phyloP scores from a whole-genome alignment of 108 stramenopile species.

The Pseudonitzschia pungens region DNA sequence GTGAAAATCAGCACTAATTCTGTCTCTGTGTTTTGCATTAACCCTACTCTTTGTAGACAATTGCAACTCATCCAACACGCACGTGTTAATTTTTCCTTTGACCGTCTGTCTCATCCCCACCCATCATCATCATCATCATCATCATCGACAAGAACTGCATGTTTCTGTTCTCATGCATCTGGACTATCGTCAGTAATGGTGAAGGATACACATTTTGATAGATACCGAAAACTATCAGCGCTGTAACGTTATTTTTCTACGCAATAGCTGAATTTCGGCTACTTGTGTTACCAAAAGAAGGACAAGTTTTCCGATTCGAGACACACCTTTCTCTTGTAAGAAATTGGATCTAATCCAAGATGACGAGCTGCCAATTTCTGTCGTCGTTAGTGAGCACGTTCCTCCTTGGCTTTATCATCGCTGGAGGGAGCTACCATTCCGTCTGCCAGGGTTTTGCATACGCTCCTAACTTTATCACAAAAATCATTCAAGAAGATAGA shows the following conservation, averaged over 20 bases:
- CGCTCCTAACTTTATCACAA: constrained; percentile 89
- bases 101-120: background rate
- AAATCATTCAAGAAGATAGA: constrained; percentile 71
- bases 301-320: background rate
- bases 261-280: too few species aligned
- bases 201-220: background rate
- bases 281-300: background rate
- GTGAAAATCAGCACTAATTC: too few species aligned
- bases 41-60: background rate
- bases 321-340: background rate
- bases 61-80: background rate
- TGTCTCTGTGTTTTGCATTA: background rate
- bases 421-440: background rate
- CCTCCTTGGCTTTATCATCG: background rate
- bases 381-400: background rate
- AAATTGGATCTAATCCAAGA: background rate
- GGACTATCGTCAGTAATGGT: background rate
- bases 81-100: background rate
- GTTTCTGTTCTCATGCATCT: background rate
- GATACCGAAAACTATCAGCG: background rate
- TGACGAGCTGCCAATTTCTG: background rate
- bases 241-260: background rate
- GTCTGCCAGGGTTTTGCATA: constrained; percentile 58
- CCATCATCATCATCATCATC: background rate
- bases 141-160: background rate